Conservation (phyloP, 345 rosid species). For the Populus pruinosa region DNA sequence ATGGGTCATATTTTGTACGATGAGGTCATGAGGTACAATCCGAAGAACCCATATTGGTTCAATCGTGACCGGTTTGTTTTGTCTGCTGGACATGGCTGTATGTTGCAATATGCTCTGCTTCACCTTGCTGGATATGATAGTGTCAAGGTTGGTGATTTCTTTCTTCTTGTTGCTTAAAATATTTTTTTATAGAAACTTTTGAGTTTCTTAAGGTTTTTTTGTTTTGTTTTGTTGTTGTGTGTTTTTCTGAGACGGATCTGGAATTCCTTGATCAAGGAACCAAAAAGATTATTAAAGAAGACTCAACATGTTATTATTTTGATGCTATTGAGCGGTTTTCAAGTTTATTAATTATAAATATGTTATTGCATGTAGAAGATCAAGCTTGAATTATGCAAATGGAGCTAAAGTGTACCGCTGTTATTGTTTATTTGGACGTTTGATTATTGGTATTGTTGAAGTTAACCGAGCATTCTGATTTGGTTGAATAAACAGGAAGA, state of each 20-base stretch:
- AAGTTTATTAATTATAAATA: neutral
- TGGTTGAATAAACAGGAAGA: slow-evolving; percentile 52
- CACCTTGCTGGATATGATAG: slow-evolving; percentile 98
- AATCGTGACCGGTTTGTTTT: slow-evolving; percentile 92
- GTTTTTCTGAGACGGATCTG: neutral
- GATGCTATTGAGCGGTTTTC: neutral
- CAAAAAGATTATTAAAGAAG: neutral
- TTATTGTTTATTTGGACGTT: neutral
- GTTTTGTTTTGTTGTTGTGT: neutral
- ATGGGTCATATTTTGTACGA: slow-evolving; percentile 86
- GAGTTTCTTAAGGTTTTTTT: neutral
- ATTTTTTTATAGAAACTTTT: neutral
- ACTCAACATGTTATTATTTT: neutral
- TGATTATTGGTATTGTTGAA: too few species aligned
- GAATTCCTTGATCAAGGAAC: neutral
- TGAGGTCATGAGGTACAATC: slow-evolving; percentile 87
- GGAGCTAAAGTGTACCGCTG: neutral
- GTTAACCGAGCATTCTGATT: too few species aligned
- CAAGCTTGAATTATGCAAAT: neutral
- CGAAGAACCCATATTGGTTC: slow-evolving; percentile 96
- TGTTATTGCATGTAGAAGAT: neutral
- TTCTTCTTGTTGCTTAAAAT: neutral
- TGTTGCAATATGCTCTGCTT: slow-evolving; percentile 89
- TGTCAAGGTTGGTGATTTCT: slow-evolving; percentile 45
- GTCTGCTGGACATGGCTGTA: slow-evolving; percentile 96